Conservation (phyloP, 2,329 filamentous ascomycete species). For the Balansia obtecta region DNA sequence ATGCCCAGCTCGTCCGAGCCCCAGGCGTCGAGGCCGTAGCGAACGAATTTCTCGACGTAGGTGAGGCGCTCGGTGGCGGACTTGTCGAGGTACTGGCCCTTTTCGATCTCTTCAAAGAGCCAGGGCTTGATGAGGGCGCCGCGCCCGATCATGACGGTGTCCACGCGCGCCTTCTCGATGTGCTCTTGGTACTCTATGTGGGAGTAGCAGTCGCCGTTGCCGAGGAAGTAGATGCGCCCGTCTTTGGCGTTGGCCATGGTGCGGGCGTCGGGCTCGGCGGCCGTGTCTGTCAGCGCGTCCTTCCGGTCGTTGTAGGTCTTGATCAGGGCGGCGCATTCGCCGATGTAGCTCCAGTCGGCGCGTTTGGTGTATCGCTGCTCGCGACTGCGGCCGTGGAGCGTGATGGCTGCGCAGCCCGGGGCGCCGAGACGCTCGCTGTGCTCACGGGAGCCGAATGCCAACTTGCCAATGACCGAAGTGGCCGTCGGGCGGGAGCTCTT, state of each 20-base stretch:
- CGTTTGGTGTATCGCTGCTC: slow-evolving; percentile 87
- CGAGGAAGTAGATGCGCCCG: slow-evolving; percentile 76
- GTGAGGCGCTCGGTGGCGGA: slow-evolving; percentile 72
- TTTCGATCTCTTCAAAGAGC: slow-evolving; percentile 93
- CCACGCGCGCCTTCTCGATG: slow-evolving; percentile 65
- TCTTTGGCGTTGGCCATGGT: slow-evolving; percentile 53
- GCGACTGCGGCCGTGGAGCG: slow-evolving; percentile 82
- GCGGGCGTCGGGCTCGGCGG: slow-evolving; percentile 62
- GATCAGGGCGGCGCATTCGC: slow-evolving; percentile 76
- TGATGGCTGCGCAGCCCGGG: slow-evolving; percentile 86
- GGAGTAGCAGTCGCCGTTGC: slow-evolving; percentile 94
- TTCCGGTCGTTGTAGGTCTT: slow-evolving; percentile 63
- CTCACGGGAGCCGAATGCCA: slow-evolving; percentile 70
- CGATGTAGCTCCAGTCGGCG: slow-evolving; percentile 94
- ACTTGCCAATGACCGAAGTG: slow-evolving; percentile 65
- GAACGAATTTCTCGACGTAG: slow-evolving; percentile 80
- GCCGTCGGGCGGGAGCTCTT: slow-evolving; percentile 69
- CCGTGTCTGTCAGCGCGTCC: slow-evolving; percentile 59
- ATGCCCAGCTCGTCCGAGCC: slow-evolving; percentile 90
- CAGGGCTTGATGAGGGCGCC: slow-evolving; percentile 95
- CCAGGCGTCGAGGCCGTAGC: slow-evolving; percentile 88
- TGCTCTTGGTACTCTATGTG: slow-evolving; percentile 77
- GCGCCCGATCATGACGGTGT: slow-evolving; percentile 94
- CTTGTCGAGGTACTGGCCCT: slow-evolving; percentile 91
- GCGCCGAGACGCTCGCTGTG: slow-evolving; percentile 57